A percentile compares a stretch with the other conserved stretches of the same genome.
Conservation (phyloP, 305 asterid species). For the Fraxinus dipetala region DNA sequence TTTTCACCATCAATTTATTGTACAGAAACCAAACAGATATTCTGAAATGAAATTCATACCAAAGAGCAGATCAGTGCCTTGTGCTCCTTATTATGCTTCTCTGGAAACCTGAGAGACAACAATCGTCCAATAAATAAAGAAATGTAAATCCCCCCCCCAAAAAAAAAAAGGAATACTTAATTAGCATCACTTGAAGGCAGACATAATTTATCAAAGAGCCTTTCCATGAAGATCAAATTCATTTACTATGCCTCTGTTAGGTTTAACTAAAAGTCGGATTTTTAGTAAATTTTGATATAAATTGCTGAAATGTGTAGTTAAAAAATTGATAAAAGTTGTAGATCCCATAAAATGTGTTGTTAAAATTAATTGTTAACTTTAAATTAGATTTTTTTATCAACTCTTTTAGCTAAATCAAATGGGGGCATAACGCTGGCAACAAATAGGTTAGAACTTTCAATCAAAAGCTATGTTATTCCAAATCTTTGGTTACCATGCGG, state of each 20-base stretch:
- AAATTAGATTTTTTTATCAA: too few species aligned
- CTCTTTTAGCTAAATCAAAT: too few species aligned
- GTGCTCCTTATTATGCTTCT: slow-evolving; percentile 15
- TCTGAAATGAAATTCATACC: slow-evolving; percentile 6
- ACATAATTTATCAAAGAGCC: neutral
- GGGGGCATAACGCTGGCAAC: too few species aligned
- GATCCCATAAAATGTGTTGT: too few species aligned
- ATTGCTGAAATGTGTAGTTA: too few species aligned
- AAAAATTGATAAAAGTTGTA: too few species aligned
- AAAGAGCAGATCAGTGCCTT: slow-evolving; percentile 10
- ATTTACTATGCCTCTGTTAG: too few species aligned
- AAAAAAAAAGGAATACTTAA: neutral
- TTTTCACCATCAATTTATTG: slow-evolving; percentile 34
- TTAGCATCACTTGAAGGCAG: neutral
- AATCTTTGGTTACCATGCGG: neutral
- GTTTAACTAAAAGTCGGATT: too few species aligned
- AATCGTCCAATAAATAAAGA: neutral
- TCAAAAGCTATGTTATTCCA: neutral
- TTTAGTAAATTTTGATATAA: too few species aligned
- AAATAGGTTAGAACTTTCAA: neutral
- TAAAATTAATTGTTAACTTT: too few species aligned
- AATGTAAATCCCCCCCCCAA: neutral
- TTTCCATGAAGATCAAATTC: too few species aligned
- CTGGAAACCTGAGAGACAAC: slow-evolving; percentile 23
- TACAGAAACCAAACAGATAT: slow-evolving; percentile 20